Percentiles rank a stretch among this genome's conserved stretches.
Conservation (phyloP, 2,329 filamentous ascomycete genomes). For the Paraconiothyrium sp. region DNA sequence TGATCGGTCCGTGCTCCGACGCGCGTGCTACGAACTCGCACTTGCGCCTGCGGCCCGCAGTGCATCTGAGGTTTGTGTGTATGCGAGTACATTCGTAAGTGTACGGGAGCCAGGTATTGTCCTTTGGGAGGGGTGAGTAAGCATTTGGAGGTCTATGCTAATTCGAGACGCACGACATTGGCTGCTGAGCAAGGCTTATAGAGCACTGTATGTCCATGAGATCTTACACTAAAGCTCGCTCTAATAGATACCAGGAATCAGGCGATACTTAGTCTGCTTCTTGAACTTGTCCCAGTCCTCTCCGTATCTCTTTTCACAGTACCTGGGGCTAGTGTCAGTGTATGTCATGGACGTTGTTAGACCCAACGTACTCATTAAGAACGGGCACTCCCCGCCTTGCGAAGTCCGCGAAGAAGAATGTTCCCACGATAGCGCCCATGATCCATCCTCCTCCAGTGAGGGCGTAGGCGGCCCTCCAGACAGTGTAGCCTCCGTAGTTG, state of each 20-base stretch:
- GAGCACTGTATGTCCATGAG: background rate
- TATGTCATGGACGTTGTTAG: background rate
- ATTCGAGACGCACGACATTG: background rate
- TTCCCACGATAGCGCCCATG: slow-evolving; percentile 53
- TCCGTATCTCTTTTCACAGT: slow-evolving; percentile 56
- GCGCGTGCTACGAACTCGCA: background rate
- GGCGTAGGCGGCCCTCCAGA: slow-evolving; percentile 62
- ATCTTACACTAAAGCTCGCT: background rate
- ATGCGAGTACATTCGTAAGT: background rate
- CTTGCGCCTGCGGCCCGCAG: slow-evolving; percentile 5
- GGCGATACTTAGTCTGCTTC: slow-evolving; percentile 50
- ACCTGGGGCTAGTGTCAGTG: slow-evolving; percentile 2
- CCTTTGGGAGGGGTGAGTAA: slow-evolving; percentile 1
- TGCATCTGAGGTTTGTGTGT: background rate
- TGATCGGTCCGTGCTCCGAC: slow-evolving; percentile 3
- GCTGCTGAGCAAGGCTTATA: slow-evolving; percentile 2
- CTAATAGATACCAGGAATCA: slow-evolving; percentile 47
- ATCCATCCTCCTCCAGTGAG: slow-evolving; percentile 59
- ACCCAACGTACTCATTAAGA: slow-evolving; percentile 53
- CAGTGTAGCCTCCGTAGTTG: slow-evolving; percentile 64
- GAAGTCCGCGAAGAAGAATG: slow-evolving; percentile 59
- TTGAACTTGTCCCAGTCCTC: slow-evolving; percentile 53
- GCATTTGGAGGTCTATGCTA: background rate
- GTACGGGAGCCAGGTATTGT: background rate
- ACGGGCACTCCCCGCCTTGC: slow-evolving; percentile 55